Base-by-base conservation (phyloP, 441 rosid species). In the Bruguiera hainesii region DNA sequence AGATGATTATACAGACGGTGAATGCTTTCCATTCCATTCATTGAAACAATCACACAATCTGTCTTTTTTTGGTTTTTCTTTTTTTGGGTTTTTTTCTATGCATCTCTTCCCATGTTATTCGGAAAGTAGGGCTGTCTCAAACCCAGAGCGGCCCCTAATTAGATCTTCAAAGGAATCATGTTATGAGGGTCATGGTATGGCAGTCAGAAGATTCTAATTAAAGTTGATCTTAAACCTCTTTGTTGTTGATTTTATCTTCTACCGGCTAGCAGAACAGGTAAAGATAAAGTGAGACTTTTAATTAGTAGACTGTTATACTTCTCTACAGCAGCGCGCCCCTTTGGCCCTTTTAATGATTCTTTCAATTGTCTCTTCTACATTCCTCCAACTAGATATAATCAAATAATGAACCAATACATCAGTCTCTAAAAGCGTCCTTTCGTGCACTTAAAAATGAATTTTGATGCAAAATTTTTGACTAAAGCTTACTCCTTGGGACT, bases 121-220 rank as follows among this genome's bases (percentile, higher is more conserved):
- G 28, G 63, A 67, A 74, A 72, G 65, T 61, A 53, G 57, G 66
- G 74, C 33, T 70, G 52, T 64, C 68, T 70, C 76, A 70, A 70
- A 31, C 48, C 65, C 37, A 37, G 21, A 57, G 49, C 57, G 35
- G 57, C 51, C 61, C 60, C 48, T 42, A 42, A 33, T 33, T 33
- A 2, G 48, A 42, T 42, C 5, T 42, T 76, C 73, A 57, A 42
- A 75, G 25, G 51, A 64, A 26, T 60, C 68, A 58, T 30, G 58
- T 33, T 55, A 20, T 53, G 50, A 29, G 35, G 60, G 31, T 35
- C 66, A 56, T 26, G 35, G 52, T 13, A 6, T 0, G 0, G 5
- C 7, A 33, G 51, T 21, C 23, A 23, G 23, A 23, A 29, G 3
- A 29, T 5, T 29, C 23, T 8, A 16, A 23, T 26, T 26, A 18